Base-by-base conservation (phyloP, 371 early-diverging fungal genomes). In the Mortierella sp. region DNA sequence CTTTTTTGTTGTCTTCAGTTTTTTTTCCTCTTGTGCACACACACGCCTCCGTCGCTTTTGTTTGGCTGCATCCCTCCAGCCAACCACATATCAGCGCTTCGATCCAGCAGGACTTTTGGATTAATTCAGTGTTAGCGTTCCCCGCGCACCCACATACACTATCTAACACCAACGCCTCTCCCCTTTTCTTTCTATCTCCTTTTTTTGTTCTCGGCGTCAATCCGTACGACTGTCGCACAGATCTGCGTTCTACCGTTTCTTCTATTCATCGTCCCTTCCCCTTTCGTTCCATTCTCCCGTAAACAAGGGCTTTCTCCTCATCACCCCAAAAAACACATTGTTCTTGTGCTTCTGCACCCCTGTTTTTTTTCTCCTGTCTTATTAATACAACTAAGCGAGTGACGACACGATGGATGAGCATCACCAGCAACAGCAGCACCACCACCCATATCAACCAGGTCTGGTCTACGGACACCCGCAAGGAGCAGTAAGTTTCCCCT, bases 381-480 rank as follows among this genome's bases (percentile, higher is more conserved):
- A n/a, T 14, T 26, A 24, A 5, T 17, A 34, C 30, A 31, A 26
- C 19, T 24, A 5, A 32, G 12, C 50, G 14, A 15, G 9, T 37
- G 28, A 6, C 30, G n/a, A n/a, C 49, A 82, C 72, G 44, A 82
- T 84, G 50, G 83, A 83, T 43, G 80, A 72, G n/a, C 64, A 71
- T 34, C 72, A 72, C 24, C 62, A 42, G 21, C 62, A 62, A 21
- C 62, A 61, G 41, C 61, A 52, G 12, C 63, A 47, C 4, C 63
- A 63, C 44, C 70, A 70, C 28, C 57, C 28, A 32, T 72, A 72
- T 27, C 73, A 56, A 27, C 6, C 73, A 12, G 30, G 44, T 23
- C 53, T 67, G 11, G 73, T 72, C 50, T 72, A 72, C 21, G 62
- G 72, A 24, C 64, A 56, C 15, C 50, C 51, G n/a, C 67, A 72